Conservation (phyloP, 2,329 filamentous ascomycete genomes). For the Alternaria sp. region DNA sequence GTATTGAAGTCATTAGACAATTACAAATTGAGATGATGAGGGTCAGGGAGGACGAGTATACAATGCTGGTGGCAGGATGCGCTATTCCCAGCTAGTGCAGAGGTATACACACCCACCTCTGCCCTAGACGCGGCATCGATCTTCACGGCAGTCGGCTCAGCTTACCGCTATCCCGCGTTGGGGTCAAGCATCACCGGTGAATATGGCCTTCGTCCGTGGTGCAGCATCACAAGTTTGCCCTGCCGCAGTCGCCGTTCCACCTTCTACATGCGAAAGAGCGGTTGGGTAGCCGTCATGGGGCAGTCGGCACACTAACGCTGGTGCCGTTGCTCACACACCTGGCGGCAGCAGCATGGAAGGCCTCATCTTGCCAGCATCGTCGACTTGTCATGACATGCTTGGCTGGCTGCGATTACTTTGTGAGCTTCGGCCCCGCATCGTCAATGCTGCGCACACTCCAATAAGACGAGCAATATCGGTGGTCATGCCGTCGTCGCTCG, state of each 20-base stretch:
- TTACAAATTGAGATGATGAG: conserved; percentile 19
- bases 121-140: conserved; percentile 27
- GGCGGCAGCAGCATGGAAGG: background rate
- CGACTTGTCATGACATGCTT: conserved; percentile 2
- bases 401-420: background rate
- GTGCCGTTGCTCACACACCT: background rate
- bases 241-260: conserved; percentile 15
- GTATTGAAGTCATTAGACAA: conserved; percentile 9
- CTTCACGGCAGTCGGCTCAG: conserved; percentile 31
- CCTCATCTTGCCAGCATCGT: background rate
- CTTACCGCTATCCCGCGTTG: conserved; percentile 41
- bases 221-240: conserved; percentile 9
- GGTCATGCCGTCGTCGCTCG: conserved; percentile 31
- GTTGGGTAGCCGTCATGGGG: conserved; percentile 4
- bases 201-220: conserved; percentile 1
- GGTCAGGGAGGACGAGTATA: conserved; percentile 12
- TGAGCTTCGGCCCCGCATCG: conserved; percentile 37
- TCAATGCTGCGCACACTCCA: conserved; percentile 25
- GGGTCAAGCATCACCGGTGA: conserved; percentile 21
- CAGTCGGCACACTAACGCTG: conserved; percentile 9
- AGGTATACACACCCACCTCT: conserved; percentile 25
- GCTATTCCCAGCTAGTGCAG: conserved; percentile 29
- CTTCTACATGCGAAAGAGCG: conserved; percentile 10
- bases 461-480: conserved; percentile 31
- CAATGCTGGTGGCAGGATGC: conserved; percentile 11